Percentiles rank a stretch among this genome's conserved stretches.
Evolutionary conservation across 352 stramenopile species (phyloP).

Genomic region (Phytopythium chamaehyphon): DNA sequence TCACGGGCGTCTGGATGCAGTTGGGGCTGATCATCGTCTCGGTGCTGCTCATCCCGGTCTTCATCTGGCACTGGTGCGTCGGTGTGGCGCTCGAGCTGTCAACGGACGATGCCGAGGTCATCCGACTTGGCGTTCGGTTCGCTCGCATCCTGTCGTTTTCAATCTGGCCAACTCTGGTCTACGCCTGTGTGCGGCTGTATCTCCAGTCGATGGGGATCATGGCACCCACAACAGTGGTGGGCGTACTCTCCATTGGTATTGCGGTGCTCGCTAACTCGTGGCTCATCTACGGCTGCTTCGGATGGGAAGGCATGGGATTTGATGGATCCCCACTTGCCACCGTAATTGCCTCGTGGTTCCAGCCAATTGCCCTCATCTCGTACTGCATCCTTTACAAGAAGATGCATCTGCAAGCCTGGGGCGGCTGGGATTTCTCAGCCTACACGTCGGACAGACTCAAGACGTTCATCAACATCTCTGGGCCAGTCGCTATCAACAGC

Average conservation of each 20-base stretch:
- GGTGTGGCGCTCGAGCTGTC: slow-evolving; percentile 32
- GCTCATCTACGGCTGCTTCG: slow-evolving; percentile 30
- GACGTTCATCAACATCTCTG: slow-evolving; percentile 45
- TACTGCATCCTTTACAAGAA: slow-evolving; percentile 62
- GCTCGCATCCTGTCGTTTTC: slow-evolving; percentile 52
- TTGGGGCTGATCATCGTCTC: slow-evolving; percentile 44
- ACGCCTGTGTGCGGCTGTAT: slow-evolving; percentile 54
- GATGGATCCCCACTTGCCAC: slow-evolving; percentile 52
- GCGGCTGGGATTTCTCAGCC: slow-evolving; percentile 37
- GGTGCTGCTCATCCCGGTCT: slow-evolving; percentile 27
- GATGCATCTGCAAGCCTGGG: slow-evolving; percentile 53
- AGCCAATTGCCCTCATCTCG: slow-evolving; percentile 50
- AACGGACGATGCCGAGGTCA: slow-evolving; percentile 39
- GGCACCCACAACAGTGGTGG: slow-evolving; percentile 45
- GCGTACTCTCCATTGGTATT: slow-evolving; percentile 41
- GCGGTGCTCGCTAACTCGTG: slow-evolving; percentile 41
- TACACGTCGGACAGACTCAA: slow-evolving; percentile 37
- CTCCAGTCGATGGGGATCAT: slow-evolving; percentile 67
- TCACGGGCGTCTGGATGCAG: slow-evolving; percentile 68
- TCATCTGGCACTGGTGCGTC: slow-evolving; percentile 39
- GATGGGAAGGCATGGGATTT: slow-evolving; percentile 50
- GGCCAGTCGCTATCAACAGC: slow-evolving; percentile 36
- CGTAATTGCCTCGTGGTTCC: slow-evolving; percentile 58
- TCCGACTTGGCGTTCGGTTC: slow-evolving; percentile 42
- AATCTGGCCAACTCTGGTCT: slow-evolving; percentile 48